Evolutionary conservation across 2,329 filamentous ascomycete genomes (phyloP).

Genomic region (Phialophora verrucosa): DNA sequence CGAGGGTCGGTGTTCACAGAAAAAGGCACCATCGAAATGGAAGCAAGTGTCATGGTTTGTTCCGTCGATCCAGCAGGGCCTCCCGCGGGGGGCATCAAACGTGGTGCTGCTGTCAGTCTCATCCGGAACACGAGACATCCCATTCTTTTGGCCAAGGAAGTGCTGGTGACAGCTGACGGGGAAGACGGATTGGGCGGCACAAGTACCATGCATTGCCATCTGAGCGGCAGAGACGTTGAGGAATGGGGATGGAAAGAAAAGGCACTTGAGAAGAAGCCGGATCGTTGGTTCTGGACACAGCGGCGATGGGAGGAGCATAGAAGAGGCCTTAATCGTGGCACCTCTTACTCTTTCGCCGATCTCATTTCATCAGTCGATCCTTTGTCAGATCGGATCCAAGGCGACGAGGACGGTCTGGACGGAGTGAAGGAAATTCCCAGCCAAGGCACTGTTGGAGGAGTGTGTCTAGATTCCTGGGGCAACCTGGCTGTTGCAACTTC

Average conservation of each 20-base stretch:
- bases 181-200: conserved; percentile 48
- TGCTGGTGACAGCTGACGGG: conserved; percentile 72
- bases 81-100: conserved; percentile 60
- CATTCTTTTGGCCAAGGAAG: conserved; percentile 71
- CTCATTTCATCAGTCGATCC: conserved; percentile 28
- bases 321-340: conserved; percentile 57
- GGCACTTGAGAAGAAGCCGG: conserved; percentile 72
- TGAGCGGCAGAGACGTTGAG: conserved; percentile 73
- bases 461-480: conserved; percentile 77
- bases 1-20: conserved; percentile 86
- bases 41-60: conserved; percentile 85
- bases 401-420: conserved; percentile 48
- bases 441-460: conserved; percentile 83
- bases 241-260: conserved; percentile 61
- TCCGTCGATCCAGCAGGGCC: conserved; percentile 38
- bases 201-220: conserved; percentile 64
- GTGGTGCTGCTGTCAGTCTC: conserved; percentile 77
- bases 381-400: conserved; percentile 44
- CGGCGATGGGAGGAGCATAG: conserved; percentile 78
- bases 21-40: conserved; percentile 81
- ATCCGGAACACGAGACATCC: conserved; percentile 78
- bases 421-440: conserved; percentile 71
- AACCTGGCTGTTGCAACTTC: conserved; percentile 71
- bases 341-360: conserved; percentile 29
- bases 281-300: conserved; percentile 79